Percentiles rank a stretch among this genome's conserved stretches.
phyloP scores from a whole-genome alignment of 2,329 filamentous ascomycete genomes.

The Alternaria sp. region DNA sequence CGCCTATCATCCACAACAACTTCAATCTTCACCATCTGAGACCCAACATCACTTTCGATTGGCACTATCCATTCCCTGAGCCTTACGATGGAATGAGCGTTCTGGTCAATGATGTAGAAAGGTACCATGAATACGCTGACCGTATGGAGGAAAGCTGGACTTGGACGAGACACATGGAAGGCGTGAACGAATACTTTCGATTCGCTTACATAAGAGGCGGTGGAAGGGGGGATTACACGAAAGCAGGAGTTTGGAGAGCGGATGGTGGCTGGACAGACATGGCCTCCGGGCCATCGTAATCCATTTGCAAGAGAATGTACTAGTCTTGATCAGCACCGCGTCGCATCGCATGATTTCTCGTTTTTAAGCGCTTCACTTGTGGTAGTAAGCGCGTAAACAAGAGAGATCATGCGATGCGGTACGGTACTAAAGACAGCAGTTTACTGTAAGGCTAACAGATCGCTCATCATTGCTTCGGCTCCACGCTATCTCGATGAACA shows the following conservation, averaged over 20 bases:
- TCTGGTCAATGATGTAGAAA: conserved; percentile 84
- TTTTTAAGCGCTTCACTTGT: too few species aligned
- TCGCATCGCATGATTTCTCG: background rate
- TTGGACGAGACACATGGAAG: conserved; percentile 61
- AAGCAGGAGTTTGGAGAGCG: conserved; percentile 72
- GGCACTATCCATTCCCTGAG: conserved; percentile 53
- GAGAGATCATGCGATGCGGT: background rate
- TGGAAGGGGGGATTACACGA: conserved; percentile 72
- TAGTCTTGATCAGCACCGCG: background rate
- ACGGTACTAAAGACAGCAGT: background rate
- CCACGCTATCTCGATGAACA: background rate
- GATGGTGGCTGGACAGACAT: conserved; percentile 71
- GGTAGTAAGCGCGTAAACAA: background rate
- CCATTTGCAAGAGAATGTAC: background rate
- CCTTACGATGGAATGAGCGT: conserved; percentile 77
- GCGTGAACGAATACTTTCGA: conserved; percentile 73
- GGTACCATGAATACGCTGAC: conserved; percentile 73
- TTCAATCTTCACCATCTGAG: conserved; percentile 49
- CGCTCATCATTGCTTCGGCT: background rate
- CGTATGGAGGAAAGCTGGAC: conserved; percentile 55
- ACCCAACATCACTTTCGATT: conserved; percentile 69
- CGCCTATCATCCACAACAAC: conserved; percentile 54
- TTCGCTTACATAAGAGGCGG: conserved; percentile 76
- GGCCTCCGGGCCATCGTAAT: conserved; percentile 60
- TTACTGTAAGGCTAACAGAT: background rate